phyloP scores from a whole-genome alignment of 768 basidiomycete genomes.

The Floccularia luteovirens region DNA sequence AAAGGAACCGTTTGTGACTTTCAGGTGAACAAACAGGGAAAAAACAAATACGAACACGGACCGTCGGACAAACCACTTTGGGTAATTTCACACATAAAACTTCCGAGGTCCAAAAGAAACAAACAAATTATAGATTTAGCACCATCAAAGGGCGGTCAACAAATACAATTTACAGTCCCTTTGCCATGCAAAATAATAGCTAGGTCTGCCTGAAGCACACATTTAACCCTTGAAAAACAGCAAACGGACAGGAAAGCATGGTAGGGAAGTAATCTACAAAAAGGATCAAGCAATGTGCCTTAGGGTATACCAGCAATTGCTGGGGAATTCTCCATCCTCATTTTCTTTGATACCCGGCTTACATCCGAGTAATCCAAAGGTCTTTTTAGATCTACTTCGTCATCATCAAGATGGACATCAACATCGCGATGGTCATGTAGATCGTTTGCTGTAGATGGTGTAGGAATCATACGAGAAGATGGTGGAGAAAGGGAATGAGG shows the following conservation, averaged over 20 bases:
- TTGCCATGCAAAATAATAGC: slow-evolving; percentile 10
- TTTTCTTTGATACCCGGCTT: slow-evolving; percentile 57
- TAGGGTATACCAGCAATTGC: slow-evolving; percentile 47
- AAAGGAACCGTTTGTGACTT: neutral
- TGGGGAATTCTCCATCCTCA: slow-evolving; percentile 53
- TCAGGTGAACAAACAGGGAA: neutral
- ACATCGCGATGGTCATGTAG: slow-evolving; percentile 31
- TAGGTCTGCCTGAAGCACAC: slow-evolving; percentile 10
- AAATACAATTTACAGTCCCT: slow-evolving; percentile 21
- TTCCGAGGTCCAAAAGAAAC: no score
- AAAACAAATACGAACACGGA: no score
- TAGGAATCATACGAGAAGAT: slow-evolving; percentile 46
- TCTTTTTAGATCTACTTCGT: slow-evolving; percentile 55
- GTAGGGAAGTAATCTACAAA: slow-evolving; percentile 26
- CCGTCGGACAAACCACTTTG: no score
- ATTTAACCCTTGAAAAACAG: slow-evolving; percentile 16
- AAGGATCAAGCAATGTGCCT: slow-evolving; percentile 18
- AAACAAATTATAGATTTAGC: no score
- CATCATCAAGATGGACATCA: slow-evolving; percentile 27
- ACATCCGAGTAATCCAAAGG: slow-evolving; percentile 46
- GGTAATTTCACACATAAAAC: no score
- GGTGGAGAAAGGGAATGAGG: slow-evolving; percentile 46
- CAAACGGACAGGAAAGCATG: slow-evolving; percentile 20
- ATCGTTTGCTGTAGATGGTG: slow-evolving; percentile 34
- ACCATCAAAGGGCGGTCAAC: no score